A percentile compares a stretch with the other conserved stretches of the same genome.
Conservation (phyloP, 2,329 filamentous ascomycete genomes). For the Colletotrichum zoysiae region DNA sequence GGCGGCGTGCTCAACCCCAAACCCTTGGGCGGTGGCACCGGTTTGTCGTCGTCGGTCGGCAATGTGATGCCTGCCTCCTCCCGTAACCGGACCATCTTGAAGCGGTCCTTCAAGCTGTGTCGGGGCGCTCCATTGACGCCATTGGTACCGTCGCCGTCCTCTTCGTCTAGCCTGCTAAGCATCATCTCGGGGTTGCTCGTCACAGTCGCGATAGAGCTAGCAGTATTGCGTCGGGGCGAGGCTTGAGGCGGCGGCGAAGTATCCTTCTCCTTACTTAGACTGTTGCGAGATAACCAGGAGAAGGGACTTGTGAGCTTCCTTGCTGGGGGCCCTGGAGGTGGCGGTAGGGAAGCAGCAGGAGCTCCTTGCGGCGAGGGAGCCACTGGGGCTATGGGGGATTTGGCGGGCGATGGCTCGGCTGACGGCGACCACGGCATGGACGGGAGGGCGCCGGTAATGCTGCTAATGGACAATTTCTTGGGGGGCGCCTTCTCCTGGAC, state of each 20-base stretch:
- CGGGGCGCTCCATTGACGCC: slow-evolving; percentile 55
- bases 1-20: slow-evolving; percentile 46
- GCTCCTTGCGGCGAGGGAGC: slow-evolving; percentile 49
- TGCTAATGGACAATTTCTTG: slow-evolving; percentile 74
- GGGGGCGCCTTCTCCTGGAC: slow-evolving; percentile 57
- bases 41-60: slow-evolving; percentile 66
- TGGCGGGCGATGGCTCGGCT: slow-evolving; percentile 62
- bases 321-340: slow-evolving; percentile 55
- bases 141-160: slow-evolving; percentile 64
- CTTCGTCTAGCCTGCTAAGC: slow-evolving; percentile 81
- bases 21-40: slow-evolving; percentile 36
- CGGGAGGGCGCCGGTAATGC: slow-evolving; percentile 78
- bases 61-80: slow-evolving; percentile 74
- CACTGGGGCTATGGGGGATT: slow-evolving; percentile 56
- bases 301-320: slow-evolving; percentile 91
- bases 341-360: slow-evolving; percentile 47
- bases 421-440: slow-evolving; percentile 79
- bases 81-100: slow-evolving; percentile 80
- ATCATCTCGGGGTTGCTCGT: slow-evolving; percentile 86
- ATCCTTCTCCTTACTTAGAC: slow-evolving; percentile 69
- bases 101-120: slow-evolving; percentile 81
- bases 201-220: slow-evolving; percentile 82
- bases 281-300: slow-evolving; percentile 82
- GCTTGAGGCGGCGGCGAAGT: slow-evolving; percentile 62
- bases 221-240: slow-evolving; percentile 76